phyloP scores from a whole-genome alignment of 192 early-diverging fungal genomes.

The Backusella westeae region DNA sequence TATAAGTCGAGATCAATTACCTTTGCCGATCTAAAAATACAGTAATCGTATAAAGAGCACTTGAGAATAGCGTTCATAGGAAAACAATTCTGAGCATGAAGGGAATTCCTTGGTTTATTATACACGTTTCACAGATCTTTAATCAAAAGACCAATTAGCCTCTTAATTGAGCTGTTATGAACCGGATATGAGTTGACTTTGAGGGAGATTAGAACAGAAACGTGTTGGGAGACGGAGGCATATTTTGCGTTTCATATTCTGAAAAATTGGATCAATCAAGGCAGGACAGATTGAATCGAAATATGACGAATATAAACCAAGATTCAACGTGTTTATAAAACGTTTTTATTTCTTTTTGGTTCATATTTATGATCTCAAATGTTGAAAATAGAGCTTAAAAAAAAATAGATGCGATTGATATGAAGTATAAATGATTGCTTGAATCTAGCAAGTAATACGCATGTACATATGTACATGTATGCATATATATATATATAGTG shows the following conservation, averaged over 20 bases:
- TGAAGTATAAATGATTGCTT: no score
- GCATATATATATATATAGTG: not conserved
- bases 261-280: not conserved
- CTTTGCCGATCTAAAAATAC: not conserved
- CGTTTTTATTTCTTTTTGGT: not conserved
- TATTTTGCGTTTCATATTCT: not conserved
- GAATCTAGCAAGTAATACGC: no score
- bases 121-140: not conserved
- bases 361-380: no score
- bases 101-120: not conserved
- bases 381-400: no score
- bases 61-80: not conserved
- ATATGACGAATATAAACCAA: not conserved
- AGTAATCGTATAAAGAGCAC: no score
- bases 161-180: not conserved
- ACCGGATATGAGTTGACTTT: not conserved
- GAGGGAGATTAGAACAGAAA: not conserved
- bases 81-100: no score
- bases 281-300: not conserved
- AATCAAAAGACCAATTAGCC: no score
- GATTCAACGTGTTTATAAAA: not conserved
- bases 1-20: not conserved
- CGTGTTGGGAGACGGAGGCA: not conserved
- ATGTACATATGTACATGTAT: no score
- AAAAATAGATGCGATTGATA: no score